A percentile compares a stretch with the other conserved stretches of the same genome.
Conservation (phyloP, 108 stramenopile genomes). For the Heterococcus sp. region DNA sequence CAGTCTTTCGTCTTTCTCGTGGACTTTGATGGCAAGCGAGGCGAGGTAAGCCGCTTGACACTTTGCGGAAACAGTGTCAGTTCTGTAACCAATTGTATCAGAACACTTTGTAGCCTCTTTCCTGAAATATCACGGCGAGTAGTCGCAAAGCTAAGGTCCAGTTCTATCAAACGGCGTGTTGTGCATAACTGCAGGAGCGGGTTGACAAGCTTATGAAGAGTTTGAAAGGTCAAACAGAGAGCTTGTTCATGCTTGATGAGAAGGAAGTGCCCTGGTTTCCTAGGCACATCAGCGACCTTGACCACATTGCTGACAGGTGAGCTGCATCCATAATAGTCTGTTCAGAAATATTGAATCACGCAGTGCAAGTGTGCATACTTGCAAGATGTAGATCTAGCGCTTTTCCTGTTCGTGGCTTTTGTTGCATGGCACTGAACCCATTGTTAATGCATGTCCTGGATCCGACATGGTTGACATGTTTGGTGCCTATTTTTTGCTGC, state of each 20-base stretch:
- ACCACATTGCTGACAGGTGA: slow-evolving; percentile 1
- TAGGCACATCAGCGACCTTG: neutral
- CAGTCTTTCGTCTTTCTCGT: neutral
- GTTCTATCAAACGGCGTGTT: too few species aligned
- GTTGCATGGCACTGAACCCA: neutral
- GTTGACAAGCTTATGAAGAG: neutral
- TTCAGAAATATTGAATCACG: neutral
- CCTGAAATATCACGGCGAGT: too few species aligned
- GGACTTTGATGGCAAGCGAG: neutral
- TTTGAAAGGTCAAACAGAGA: neutral
- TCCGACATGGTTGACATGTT: too few species aligned
- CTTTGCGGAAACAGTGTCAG: too few species aligned
- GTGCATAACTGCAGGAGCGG: neutral
- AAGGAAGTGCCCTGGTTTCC: neutral
- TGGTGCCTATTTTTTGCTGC: too few species aligned
- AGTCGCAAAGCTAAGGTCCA: too few species aligned
- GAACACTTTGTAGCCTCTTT: too few species aligned
- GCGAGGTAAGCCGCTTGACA: neutral
- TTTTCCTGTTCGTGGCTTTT: neutral
- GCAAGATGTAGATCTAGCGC: neutral
- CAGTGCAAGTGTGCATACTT: neutral
- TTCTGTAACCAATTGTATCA: too few species aligned
- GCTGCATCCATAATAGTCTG: neutral
- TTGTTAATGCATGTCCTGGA: neutral
- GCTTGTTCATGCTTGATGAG: neutral